Base-by-base conservation (phyloP, 2,329 filamentous ascomycete genomes). In the Cytospora piceae region DNA sequence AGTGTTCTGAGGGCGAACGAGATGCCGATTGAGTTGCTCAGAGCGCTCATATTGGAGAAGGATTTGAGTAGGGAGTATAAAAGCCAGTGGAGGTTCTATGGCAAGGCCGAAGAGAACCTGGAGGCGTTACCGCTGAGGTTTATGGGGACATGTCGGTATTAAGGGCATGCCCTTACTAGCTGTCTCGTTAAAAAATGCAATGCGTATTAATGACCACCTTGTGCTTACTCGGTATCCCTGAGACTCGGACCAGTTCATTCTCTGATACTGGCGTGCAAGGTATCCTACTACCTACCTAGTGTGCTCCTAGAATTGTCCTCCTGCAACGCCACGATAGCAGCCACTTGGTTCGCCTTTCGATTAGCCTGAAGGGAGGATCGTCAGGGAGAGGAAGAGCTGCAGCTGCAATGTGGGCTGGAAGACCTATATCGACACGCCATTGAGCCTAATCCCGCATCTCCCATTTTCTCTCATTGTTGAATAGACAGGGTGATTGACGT, bases 1-100 rank as follows among this genome's bases (percentile, higher is more conserved):
- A 70, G 72, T 2, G 77, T 87, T 2, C 71, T 88, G 69, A 77
- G 71, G 53, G 79, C 79, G 0, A 85, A 85, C 6, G 61, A 61
- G 39, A 68, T 69, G 68, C 66, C 67, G 6, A 64, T 69, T 27
- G 64, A 69, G 58, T 29, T 67, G 2, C 61, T 68, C 5, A 42
- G 64, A 22, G 66, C 67, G 31, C 32, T 69, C 22, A 22, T 66
- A 7, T 59, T 68, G n/a, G 55, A 37, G 9, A 63, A 67, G 51
- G 56, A 61, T 4, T 46, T 68, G 12, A 58, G 51, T 5, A 57
- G 61, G 20, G 58, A 65, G 24, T 67, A 68, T n/a, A 67, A 64
- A 58, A 67, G 24, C 22, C 52, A 61, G 17, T 68, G 67, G 67
- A 67, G 56, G 49, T 68, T 68, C 9, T 65, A 64, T 24, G 54